Conservation (phyloP, 495 filamentous ascomycete genomes). For the Tuber umbilicatum region DNA sequence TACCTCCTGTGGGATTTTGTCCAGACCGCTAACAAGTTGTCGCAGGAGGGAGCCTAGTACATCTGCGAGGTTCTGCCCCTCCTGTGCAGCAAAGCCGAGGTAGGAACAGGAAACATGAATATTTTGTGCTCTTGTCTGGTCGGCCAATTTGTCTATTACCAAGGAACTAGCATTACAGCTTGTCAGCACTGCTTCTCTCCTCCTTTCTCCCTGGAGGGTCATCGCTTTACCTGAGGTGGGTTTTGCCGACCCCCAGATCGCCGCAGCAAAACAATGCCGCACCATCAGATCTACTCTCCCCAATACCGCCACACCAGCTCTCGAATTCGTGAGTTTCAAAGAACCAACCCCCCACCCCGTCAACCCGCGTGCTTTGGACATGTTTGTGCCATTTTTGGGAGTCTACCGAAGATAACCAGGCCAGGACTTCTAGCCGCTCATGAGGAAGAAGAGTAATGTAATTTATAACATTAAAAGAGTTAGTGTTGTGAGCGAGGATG, state of each 20-base stretch:
- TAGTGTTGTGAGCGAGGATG: no score
- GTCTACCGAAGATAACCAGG: neutral
- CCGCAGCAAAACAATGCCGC: neutral
- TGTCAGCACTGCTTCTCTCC: neutral
- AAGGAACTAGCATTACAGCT: neutral
- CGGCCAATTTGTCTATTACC: neutral
- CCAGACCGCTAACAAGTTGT: neutral
- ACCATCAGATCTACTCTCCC: neutral
- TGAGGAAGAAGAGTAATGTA: no score
- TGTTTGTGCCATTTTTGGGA: neutral
- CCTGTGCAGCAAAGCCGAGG: neutral
- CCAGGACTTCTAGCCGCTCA: neutral
- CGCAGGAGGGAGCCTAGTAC: neutral
- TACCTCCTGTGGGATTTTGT: neutral
- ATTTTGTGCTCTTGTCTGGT: neutral
- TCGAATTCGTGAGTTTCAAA: neutral
- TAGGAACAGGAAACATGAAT: neutral
- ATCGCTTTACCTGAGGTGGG: neutral
- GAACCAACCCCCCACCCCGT: neutral
- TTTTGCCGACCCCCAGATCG: neutral
- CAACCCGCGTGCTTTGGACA: neutral
- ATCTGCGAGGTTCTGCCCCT: neutral
- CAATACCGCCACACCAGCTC: neutral
- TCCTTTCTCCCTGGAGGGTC: neutral
- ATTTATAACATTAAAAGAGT: no score